These are phyloP conservation scores for Naematelia aurantialba DNA, from an alignment of 768 basidiomycete species.

Conservation along the genomic window DNA sequence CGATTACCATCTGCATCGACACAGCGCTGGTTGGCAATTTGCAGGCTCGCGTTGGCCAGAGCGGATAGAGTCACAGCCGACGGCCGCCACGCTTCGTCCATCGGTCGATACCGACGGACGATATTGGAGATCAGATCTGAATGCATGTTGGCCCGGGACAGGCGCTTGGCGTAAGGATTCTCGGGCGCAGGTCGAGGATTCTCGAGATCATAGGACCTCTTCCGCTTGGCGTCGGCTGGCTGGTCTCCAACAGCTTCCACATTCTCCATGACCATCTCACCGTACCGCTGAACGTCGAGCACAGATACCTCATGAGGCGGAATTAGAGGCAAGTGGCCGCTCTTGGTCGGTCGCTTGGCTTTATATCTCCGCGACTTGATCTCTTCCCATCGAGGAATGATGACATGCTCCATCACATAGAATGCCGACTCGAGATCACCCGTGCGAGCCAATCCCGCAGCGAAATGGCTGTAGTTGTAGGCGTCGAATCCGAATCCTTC, in stretches of 20 bases:
- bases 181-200: not conserved
- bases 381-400: constrained; percentile 54
- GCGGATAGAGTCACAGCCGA: not conserved
- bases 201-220: not conserved
- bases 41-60: not conserved
- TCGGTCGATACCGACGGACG: not conserved
- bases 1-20: not conserved
- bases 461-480: constrained; percentile 87
- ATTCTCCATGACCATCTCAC: not conserved
- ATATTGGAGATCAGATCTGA: not conserved
- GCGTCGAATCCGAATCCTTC: constrained; percentile 75
- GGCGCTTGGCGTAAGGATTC: not conserved
- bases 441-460: constrained; percentile 69
- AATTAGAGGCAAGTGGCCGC: not conserved
- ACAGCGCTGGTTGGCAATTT: not conserved
- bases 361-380: constrained; percentile 12
- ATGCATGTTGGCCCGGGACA: not conserved
- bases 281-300: not conserved
- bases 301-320: not conserved
- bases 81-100: not conserved
- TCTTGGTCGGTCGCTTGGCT: not conserved
- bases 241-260: not conserved
- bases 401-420: constrained; percentile 70
- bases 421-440: constrained; percentile 81
- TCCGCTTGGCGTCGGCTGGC: not conserved